Conservation (phyloP, 805 yeast genomes). For the Nakazawaea pomicola region DNA sequence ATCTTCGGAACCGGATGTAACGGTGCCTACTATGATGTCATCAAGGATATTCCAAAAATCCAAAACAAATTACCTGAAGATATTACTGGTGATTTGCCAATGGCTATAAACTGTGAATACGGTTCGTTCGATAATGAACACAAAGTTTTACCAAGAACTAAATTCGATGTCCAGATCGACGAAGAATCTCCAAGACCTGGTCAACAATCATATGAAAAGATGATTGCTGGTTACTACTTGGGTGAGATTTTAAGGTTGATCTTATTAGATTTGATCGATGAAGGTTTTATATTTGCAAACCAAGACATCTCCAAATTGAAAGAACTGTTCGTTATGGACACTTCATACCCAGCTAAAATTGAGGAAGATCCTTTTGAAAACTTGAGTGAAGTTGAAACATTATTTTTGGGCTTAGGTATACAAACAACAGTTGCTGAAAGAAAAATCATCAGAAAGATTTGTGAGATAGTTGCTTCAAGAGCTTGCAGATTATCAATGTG, state of each 20-base stretch:
- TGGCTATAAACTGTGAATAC: constrained; percentile 98
- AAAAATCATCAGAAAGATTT: constrained; percentile 72
- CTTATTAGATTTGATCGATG: constrained; percentile 63
- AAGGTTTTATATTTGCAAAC: constrained; percentile 60
- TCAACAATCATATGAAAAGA: constrained; percentile 93
- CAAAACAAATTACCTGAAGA: constrained; percentile 65
- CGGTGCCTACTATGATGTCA: constrained; percentile 89
- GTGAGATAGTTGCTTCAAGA: constrained; percentile 87
- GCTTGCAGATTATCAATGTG: constrained; percentile 90
- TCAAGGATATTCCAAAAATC: constrained; percentile 72
- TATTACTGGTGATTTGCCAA: constrained; percentile 56
- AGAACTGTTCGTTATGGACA: constrained; percentile 72
- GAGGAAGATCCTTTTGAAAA: constrained; percentile 90
- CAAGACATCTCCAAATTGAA: constrained; percentile 65
- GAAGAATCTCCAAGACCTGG: constrained; percentile 90
- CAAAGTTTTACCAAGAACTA: constrained; percentile 77
- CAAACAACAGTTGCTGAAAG: constrained; percentile 73
- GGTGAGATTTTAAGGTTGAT: constrained; percentile 88
- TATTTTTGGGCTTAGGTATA: constrained; percentile 60
- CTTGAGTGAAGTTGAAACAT: constrained; percentile 63
- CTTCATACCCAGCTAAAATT: constrained; percentile 80
- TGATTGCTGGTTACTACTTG: constrained; percentile 94
- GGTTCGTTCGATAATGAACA: constrained; percentile 97
- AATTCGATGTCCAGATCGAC: constrained; percentile 79
- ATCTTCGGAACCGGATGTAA: constrained; percentile 97